phyloP scores from a whole-genome alignment of 2,329 filamentous ascomycete species.

The Fusarium setosum region DNA sequence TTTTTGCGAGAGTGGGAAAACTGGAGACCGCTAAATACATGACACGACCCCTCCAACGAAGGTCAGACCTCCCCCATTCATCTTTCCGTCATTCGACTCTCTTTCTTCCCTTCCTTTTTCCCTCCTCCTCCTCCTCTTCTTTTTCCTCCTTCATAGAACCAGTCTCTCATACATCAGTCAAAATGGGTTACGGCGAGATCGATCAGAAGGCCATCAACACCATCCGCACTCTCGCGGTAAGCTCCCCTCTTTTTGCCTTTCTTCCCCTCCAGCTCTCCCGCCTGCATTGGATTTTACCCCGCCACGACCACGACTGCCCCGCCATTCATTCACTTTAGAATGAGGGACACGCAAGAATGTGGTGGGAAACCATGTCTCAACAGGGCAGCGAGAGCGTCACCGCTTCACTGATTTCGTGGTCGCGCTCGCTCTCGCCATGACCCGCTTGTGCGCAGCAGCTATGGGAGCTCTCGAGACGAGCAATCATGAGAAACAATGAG shows the following conservation, averaged over 20 bases:
- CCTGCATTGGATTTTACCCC: constrained; percentile 50
- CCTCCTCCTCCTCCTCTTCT: constrained; percentile 41
- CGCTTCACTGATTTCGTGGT: not conserved
- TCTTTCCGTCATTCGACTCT: constrained; percentile 41
- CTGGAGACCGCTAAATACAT: constrained; percentile 45
- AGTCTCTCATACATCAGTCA: constrained; percentile 53
- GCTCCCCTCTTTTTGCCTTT: constrained; percentile 50
- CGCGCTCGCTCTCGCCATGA: not conserved
- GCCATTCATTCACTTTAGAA: constrained; percentile 34
- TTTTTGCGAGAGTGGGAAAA: constrained; percentile 39
- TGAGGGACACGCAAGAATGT: constrained; percentile 20
- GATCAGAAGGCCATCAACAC: constrained; percentile 97
- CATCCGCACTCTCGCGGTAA: constrained; percentile 94
- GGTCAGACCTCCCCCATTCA: constrained; percentile 39
- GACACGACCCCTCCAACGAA: constrained; percentile 49
- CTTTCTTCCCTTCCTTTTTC: constrained; percentile 41
- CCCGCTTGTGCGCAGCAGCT: constrained; percentile 4
- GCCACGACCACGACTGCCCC: constrained; percentile 48
- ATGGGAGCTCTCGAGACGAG: not conserved
- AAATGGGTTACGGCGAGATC: constrained; percentile 88
- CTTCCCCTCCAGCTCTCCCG: constrained; percentile 48
- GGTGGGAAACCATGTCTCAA: constrained; percentile 18
- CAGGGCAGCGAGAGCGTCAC: constrained; percentile 1
- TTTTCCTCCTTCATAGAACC: constrained; percentile 36
- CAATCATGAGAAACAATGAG: constrained; percentile 11